These are phyloP conservation scores for Cyberlindnera saturnus DNA, from an alignment of 805 yeast species.

Conservation along the genomic window DNA sequence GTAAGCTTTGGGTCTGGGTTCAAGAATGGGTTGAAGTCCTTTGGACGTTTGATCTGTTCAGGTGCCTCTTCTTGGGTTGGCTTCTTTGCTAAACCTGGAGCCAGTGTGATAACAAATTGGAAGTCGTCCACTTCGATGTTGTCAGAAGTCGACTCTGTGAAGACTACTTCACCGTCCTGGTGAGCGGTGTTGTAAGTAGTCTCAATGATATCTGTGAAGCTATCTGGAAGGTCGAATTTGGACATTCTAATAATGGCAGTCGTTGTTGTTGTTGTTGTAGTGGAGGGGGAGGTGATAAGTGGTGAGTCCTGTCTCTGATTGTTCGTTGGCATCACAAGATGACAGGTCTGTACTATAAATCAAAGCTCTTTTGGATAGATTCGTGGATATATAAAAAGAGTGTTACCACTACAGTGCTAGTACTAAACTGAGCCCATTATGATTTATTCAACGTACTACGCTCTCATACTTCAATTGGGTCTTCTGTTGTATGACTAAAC, in stretches of 20 bases:
- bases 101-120: conserved; percentile 27
- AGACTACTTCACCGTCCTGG: conserved; percentile 38
- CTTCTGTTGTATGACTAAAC: too few species aligned
- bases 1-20: conserved; percentile 75
- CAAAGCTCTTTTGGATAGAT: neutral
- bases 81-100: conserved; percentile 29
- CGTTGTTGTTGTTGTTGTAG: too few species aligned
- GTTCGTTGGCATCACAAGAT: neutral
- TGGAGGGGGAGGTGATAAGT: too few species aligned
- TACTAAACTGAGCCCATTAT: too few species aligned
- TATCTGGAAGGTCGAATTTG: conserved; percentile 28
- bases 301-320: neutral
- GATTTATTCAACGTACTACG: too few species aligned
- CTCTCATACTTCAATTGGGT: too few species aligned
- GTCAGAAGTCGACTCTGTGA: conserved; percentile 40
- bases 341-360: neutral
- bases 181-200: conserved; percentile 44
- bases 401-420: too few species aligned
- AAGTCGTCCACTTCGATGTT: conserved; percentile 26
- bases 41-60: conserved; percentile 26
- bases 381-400: neutral
- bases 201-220: conserved; percentile 31
- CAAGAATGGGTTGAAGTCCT: conserved; percentile 62
- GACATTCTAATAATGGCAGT: conserved; percentile 9
- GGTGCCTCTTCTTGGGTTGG: conserved; percentile 32